phyloP scores from a whole-genome alignment of 1,139 yeast species.

The Casaregolazyma suthepensis region DNA sequence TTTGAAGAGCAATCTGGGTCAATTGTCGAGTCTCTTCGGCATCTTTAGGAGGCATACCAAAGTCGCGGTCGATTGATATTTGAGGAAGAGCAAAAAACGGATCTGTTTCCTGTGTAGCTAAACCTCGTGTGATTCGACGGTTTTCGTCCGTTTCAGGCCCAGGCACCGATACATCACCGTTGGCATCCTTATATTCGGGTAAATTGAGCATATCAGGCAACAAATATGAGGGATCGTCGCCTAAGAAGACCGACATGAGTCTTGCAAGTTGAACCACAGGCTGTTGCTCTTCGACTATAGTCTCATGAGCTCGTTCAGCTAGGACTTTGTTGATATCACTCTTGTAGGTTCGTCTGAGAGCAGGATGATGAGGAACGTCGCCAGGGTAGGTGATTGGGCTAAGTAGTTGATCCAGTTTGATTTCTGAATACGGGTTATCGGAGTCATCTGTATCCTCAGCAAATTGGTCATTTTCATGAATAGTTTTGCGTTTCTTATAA shows the following conservation, averaged over 20 bases:
- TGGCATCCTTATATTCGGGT: constrained; percentile 56
- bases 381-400: constrained; percentile 77
- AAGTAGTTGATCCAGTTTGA: constrained; percentile 51
- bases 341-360: constrained; percentile 59
- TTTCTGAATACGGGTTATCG: constrained; percentile 37
- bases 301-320: constrained; percentile 65
- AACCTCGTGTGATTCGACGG: constrained; percentile 35
- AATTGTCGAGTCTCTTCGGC: constrained; percentile 63
- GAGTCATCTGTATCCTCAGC: constrained; percentile 26
- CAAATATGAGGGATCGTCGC: constrained; percentile 73
- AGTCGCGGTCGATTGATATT: constrained; percentile 40
- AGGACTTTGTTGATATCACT: constrained; percentile 47
- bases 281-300: constrained; percentile 74
- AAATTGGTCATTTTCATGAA: constrained; percentile 16
- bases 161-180: constrained; percentile 29
- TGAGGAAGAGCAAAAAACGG: constrained; percentile 63
- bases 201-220: constrained; percentile 60
- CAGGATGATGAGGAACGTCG: constrained; percentile 67
- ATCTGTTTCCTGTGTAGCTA: constrained; percentile 38
- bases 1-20: constrained; percentile 68
- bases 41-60: constrained; percentile 43
- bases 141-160: constrained; percentile 13
- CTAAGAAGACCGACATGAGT: constrained; percentile 70
- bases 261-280: constrained; percentile 65
- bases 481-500: constrained; percentile 23